Evolutionary conservation across 306 rosid species (phyloP), one percentile per base, ranked within the genome.

Genomic region (Lupinus albus): DNA sequence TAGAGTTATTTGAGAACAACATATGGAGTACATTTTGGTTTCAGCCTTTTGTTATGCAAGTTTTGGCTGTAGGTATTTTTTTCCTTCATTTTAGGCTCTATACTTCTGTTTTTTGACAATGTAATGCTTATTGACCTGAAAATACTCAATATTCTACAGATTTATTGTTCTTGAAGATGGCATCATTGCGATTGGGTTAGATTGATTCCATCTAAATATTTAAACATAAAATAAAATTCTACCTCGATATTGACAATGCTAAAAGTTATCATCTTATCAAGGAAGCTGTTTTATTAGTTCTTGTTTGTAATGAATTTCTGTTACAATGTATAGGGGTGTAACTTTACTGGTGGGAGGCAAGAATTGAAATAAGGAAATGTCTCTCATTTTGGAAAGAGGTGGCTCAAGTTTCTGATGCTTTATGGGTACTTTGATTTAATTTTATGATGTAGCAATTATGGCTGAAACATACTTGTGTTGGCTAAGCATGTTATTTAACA

Each of bases 241-340:
- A 75, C 13, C 7, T 33, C 4, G 15, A 50, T 49, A 16, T 36
- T 11, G 13, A 13, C 20, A n/a, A 17, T 38, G 47, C 44, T 7
- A 25, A 51, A 41, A 59, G 52, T 25, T 67, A 53, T 14, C 52
- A 6, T 30, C 56, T 64, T 25, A 58, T 17, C 25, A 20, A 8
- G 13, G 20, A 70, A 36, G 36, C 33, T 57, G 25, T 48, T 30
- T 36, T 38, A 16, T 35, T 28, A 8, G 5, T 25, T 21, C 3
- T 21, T 25, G 39, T 28, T 62, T 30, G 9, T 44, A 25, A 65
- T 36, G 35, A 21, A n/a, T 47, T 76, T 76, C 3, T 68, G 17
- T 49, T 67, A 18, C 76, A 41, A 47, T 53, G 44, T 81, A 56
- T 53, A 75, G 88, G 88, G 76, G 8, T 16, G 4, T 68, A 47